phyloP scores from a whole-genome alignment of 2,329 filamentous ascomycete genomes.

The Pseudocercospora musae region DNA sequence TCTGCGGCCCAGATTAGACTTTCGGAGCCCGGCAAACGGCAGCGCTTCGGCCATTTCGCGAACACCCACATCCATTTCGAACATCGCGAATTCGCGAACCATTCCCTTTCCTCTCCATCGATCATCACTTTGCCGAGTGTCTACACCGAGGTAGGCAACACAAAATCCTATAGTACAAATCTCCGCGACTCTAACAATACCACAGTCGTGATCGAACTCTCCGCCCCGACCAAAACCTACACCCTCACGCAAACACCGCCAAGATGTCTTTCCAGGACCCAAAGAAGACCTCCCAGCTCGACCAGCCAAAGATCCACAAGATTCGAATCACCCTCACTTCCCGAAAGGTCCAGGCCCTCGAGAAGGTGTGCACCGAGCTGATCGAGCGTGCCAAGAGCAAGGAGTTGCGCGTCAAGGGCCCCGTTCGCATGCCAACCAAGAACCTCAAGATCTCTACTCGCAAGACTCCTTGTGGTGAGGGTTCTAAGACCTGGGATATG shows the following conservation, averaged over 20 bases:
- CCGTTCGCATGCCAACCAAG: slow-evolving; percentile 97
- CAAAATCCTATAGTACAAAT: neutral
- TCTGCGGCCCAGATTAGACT: neutral
- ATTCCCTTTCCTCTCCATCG: slow-evolving; percentile 33
- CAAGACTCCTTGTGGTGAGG: slow-evolving; percentile 99
- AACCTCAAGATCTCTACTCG: slow-evolving; percentile 94
- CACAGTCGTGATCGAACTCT: slow-evolving; percentile 49
- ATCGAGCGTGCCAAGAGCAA: slow-evolving; percentile 98
- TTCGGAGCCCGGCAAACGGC: slow-evolving; percentile 3
- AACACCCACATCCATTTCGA: slow-evolving; percentile 11
- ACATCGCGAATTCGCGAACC: slow-evolving; percentile 5
- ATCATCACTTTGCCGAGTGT: slow-evolving; percentile 55
- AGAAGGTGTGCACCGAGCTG: slow-evolving; percentile 98
- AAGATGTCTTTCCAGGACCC: slow-evolving; percentile 93
- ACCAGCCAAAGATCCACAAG: slow-evolving; percentile 92
- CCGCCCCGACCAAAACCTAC: slow-evolving; percentile 24
- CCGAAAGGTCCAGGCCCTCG: slow-evolving; percentile 90
- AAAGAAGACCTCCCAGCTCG: slow-evolving; percentile 83
- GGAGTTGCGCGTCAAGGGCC: slow-evolving; percentile 97
- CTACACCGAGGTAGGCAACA: slow-evolving; percentile 29
- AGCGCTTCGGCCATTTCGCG: slow-evolving; percentile 1
- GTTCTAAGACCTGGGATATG: slow-evolving; percentile 99
- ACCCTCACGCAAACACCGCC: slow-evolving; percentile 31
- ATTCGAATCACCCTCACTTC: slow-evolving; percentile 97
- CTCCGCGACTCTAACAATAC: slow-evolving; percentile 23